Base-by-base conservation (phyloP, 345 rosid species). In the Salix viminalis region DNA sequence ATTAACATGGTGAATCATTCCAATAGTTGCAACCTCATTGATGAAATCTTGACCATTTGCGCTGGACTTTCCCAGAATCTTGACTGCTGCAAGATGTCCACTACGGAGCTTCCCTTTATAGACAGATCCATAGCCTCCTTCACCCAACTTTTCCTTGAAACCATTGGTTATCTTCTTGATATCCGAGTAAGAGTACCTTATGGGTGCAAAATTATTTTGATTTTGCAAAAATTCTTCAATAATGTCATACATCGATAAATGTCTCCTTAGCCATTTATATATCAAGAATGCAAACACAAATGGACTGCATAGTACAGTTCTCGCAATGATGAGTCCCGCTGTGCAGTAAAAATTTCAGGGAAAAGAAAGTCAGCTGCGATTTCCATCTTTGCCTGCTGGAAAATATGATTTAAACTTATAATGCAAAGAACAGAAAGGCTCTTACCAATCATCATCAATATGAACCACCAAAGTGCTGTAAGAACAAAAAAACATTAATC, bases 31-130 rank as follows among this genome's bases (percentile, higher is more conserved):
- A 4, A 46, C 18, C 14, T 46, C 50, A 46, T 46, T 46, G 50
- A 46, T 46, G 50, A 46, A 46, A 46, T 46, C 50, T 46, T 46
- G 50, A 13, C 50, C 50, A 46, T 46, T 46, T 12, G 5, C 50
- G 1, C 50, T 46, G 50, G 50, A 13, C 16, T 46, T 46, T 15
- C 13, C 50, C 50, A 46, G 50, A 15, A 46, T 14, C 50, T 46
- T 46, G 14, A 46, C 50, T 46, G 50, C 50, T 46, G 48, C 74
- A 58, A 76, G 36, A 41, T 62, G 34, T 48, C 74, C 69, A 26
- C 79, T 69, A 26, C 52, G 79, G 12, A 76, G 79, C 69, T 67
- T 75, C 36, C 72, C 72, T 75, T 75, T 75, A 19, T 75, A 75
- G 6, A 75, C 72, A 52, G 66, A 75, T 23, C 78, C 78, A 54